phyloP scores from a whole-genome alignment of 257 asterid species.

The Orobanche coerulescens region DNA sequence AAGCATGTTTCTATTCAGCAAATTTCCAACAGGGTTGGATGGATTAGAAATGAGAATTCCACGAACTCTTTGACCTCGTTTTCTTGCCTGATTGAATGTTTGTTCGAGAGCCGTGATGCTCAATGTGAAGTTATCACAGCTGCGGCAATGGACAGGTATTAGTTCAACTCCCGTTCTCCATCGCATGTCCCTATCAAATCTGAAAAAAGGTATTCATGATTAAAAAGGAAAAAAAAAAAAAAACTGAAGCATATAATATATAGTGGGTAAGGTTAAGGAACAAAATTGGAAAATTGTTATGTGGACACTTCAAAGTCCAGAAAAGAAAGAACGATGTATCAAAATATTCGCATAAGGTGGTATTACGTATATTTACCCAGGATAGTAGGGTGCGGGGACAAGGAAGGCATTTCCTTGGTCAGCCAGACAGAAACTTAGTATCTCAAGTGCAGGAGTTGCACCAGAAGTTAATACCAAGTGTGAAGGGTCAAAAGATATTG shows the following conservation, averaged over 20 bases:
- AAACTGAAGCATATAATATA: neutral
- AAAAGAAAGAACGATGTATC: slow-evolving; percentile 11
- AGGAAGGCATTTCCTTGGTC: slow-evolving; percentile 94
- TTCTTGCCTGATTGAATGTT: slow-evolving; percentile 82
- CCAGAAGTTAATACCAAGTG: slow-evolving; percentile 68
- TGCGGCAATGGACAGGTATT: slow-evolving; percentile 84
- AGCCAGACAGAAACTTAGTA: slow-evolving; percentile 79
- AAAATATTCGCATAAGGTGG: neutral
- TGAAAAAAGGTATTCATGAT: slow-evolving; percentile 27
- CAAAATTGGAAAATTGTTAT: neutral
- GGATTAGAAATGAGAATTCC: slow-evolving; percentile 89
- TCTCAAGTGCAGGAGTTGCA: slow-evolving; percentile 89
- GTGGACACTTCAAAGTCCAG: neutral
- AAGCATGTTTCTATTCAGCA: slow-evolving; percentile 50
- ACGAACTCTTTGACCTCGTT: slow-evolving; percentile 86
- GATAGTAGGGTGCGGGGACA: slow-evolving; percentile 90
- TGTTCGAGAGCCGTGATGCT: slow-evolving; percentile 78
- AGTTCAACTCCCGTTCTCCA: slow-evolving; percentile 92
- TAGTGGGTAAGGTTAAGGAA: slow-evolving; percentile 1
- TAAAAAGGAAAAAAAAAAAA: neutral
- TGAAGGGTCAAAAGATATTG: slow-evolving; percentile 61
- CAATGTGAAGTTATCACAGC: slow-evolving; percentile 69
- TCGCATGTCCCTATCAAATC: slow-evolving; percentile 82
- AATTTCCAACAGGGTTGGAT: slow-evolving; percentile 79
- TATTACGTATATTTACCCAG: slow-evolving; percentile 61